These are phyloP conservation scores for Pholiota molesta DNA, from an alignment of 768 basidiomycete genomes.

Conservation along the genomic window DNA sequence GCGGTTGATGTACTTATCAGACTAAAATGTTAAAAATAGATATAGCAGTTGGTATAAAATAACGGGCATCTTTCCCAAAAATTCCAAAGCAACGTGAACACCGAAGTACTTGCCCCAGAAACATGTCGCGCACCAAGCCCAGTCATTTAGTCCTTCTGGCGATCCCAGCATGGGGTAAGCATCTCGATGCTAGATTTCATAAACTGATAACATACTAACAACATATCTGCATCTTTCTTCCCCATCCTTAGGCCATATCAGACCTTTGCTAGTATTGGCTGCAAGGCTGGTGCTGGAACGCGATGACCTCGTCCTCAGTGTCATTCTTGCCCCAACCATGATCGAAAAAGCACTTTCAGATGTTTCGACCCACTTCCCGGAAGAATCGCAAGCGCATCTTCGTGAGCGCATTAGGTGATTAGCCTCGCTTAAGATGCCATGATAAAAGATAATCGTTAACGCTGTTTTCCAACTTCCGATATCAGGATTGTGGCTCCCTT, in stretches of 20 bases:
- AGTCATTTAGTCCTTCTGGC: slow-evolving; percentile 2
- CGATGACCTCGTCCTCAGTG: slow-evolving; percentile 7
- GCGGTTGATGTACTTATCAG: too few relatives aligned
- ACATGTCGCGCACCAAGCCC: slow-evolving; percentile 1
- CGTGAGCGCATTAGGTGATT: not conserved
- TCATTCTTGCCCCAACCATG: slow-evolving; percentile 10
- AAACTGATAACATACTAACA: not conserved
- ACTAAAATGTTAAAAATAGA: not conserved
- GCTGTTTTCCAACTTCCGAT: not conserved
- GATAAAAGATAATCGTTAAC: not conserved
- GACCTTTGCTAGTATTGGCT: slow-evolving; percentile 15
- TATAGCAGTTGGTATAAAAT: not conserved
- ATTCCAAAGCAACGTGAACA: not conserved
- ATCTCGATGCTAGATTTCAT: not conserved
- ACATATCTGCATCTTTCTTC: not conserved
- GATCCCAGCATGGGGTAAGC: not conserved
- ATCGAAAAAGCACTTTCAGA: slow-evolving; percentile 11
- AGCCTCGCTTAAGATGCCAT: not conserved
- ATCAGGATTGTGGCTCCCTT: not conserved
- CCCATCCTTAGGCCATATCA: slow-evolving; percentile 11
- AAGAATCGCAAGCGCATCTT: not conserved
- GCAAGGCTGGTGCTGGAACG: slow-evolving; percentile 13
- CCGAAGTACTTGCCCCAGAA: not conserved
- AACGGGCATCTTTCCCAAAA: not conserved
- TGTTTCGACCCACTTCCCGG: slow-evolving; percentile 3